Evolutionary conservation across 257 asterid species (phyloP).

Genomic region (Solanum sejunctum): DNA sequence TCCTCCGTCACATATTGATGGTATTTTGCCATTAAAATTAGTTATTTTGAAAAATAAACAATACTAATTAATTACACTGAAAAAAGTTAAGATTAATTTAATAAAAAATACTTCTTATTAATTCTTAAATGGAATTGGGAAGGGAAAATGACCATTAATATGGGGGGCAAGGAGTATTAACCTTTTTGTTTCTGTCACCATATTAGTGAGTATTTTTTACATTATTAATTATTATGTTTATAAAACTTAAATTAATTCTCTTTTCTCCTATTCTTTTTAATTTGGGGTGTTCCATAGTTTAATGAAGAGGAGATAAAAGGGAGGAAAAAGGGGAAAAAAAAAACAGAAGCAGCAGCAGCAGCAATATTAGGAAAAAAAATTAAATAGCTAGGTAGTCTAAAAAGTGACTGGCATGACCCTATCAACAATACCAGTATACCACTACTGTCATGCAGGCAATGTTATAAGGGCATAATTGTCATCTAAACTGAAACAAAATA

Average conservation of each 20-base stretch:
- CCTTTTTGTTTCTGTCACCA: neutral
- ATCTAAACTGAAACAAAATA: neutral
- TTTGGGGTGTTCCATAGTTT: neutral
- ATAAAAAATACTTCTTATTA: too few relatives aligned
- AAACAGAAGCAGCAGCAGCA: too few relatives aligned
- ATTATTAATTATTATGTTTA: neutral
- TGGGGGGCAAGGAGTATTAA: too few relatives aligned
- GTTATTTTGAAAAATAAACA: too few relatives aligned
- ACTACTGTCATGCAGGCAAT: neutral
- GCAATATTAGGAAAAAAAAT: too few relatives aligned
- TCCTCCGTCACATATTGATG: neutral
- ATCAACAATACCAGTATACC: neutral
- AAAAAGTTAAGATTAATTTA: neutral
- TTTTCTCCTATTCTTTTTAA: neutral
- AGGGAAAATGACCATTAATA: neutral
- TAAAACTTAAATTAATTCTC: neutral
- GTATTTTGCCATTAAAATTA: too few relatives aligned
- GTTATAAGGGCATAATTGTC: neutral
- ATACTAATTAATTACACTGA: neutral
- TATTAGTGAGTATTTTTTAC: neutral
- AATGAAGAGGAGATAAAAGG: neutral
- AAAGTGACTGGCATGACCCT: neutral
- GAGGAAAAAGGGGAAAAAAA: neutral
- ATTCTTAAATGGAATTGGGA: too few relatives aligned
- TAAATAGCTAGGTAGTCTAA: neutral